Evolutionary conservation across 2,329 filamentous ascomycete genomes (phyloP), one percentile per base, ranked within the genome.

Genomic region (Alternaria burnsii): DNA sequence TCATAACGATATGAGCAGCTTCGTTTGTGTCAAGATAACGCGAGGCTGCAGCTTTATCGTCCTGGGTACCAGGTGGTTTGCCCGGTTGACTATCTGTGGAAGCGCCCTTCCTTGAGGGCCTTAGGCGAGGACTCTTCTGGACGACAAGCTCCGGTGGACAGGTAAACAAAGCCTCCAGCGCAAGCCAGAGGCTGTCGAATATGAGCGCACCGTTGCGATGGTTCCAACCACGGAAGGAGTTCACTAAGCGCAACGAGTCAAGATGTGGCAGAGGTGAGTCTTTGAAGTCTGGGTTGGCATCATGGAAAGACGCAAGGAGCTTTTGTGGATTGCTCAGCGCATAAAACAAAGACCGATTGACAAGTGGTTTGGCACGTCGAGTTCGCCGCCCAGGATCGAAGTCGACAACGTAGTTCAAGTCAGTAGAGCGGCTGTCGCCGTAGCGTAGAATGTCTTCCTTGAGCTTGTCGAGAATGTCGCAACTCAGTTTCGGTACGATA

Each of bases 1-100:
- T 72, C 63, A 80, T 76, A 32, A 78, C 70, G 6, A 82, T 74
- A 51, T 81, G 79, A 40, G 77, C 78, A 22, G 78, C 78, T 52
- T 82, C 77, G 2, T 66, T 32, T 50, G 77, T 74, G 18, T 52
- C 64, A 8, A 79, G 52, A 63, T 77, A 78, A 4, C 66, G 63
- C 38, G 59, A 44, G 40, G 28, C 5, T 41, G 20, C 54, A 9
- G 42, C 20, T 26, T 32, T 4, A 12, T 10, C 16, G 9, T 52
- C 44, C 4, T 30, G n/a, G 1, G 41, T 41, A 14, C 34, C 14
- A 14, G 50, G 11, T 1, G 42, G 24, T 3, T 42, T 32, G 22
- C 57, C 44, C 4, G 59, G 11, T 2, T n/a, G 22, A n/a, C 36
- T 34, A 11, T 57, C 56, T 8, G 40, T n/a, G 9, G 59, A 32